phyloP scores from a whole-genome alignment of 2,329 filamentous ascomycete species.

The Triangularia verruculosa region DNA sequence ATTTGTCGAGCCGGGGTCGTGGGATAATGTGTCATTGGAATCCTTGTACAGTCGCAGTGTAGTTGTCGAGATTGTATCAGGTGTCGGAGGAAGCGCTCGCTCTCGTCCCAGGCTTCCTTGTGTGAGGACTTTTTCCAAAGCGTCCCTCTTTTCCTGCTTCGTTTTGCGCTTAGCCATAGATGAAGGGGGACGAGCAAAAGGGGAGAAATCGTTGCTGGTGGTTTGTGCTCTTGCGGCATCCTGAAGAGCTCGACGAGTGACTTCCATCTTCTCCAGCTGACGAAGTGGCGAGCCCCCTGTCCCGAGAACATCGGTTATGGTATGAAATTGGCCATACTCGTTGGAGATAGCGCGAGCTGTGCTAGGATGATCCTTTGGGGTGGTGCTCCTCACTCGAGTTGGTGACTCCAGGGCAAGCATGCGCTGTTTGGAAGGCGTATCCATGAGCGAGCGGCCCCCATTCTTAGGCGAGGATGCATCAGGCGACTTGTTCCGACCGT shows the following conservation, averaged over 20 bases:
- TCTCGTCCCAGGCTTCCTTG: slow-evolving; percentile 42
- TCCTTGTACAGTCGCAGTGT: slow-evolving; percentile 50
- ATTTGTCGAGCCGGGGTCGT: slow-evolving; percentile 29
- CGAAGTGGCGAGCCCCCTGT: slow-evolving; percentile 47
- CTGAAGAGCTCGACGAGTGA: slow-evolving; percentile 29
- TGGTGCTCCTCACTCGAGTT: slow-evolving; percentile 14
- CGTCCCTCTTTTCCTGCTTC: slow-evolving; percentile 48
- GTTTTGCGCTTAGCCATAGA: slow-evolving; percentile 29
- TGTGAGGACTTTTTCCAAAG: slow-evolving; percentile 48
- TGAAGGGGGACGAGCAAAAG: slow-evolving; percentile 20
- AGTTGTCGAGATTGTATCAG: slow-evolving; percentile 57
- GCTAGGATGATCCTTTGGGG: slow-evolving; percentile 29
- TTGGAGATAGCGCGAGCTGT: slow-evolving; percentile 33
- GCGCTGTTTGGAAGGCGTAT: slow-evolving; percentile 20
- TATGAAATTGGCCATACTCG: slow-evolving; percentile 39
- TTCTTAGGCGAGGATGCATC: slow-evolving; percentile 28
- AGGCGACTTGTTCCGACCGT: slow-evolving; percentile 45
- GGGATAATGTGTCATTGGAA: slow-evolving; percentile 48
- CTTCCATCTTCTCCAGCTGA: slow-evolving; percentile 45
- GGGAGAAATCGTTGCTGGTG: slow-evolving; percentile 29
- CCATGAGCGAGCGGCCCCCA: slow-evolving; percentile 26
- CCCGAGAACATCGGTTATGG: slow-evolving; percentile 46
- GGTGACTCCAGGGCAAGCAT: slow-evolving; percentile 15
- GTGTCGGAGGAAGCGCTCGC: slow-evolving; percentile 53
- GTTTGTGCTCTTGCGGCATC: slow-evolving; percentile 27